phyloP scores from a whole-genome alignment of 352 stramenopile genomes.

The Globisporangium polare region DNA sequence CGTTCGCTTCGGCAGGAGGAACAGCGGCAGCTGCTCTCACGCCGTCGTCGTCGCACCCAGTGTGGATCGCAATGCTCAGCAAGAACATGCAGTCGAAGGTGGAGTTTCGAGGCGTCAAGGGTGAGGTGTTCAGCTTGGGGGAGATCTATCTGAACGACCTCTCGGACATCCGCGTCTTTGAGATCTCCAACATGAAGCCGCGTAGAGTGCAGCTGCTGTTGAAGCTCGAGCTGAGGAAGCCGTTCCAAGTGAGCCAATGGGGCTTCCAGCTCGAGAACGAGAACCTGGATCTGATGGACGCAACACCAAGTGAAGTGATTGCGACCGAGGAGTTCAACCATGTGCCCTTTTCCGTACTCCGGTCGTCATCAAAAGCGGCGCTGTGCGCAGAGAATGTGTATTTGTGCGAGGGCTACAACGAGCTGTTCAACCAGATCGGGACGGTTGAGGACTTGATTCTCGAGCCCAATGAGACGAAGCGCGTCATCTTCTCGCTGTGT shows the following conservation, averaged over 20 bases:
- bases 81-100: slow-evolving; percentile 52
- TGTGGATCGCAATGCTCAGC: slow-evolving; percentile 55
- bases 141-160: slow-evolving; percentile 88
- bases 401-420: slow-evolving; percentile 84
- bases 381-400: slow-evolving; percentile 79
- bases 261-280: slow-evolving; percentile 89
- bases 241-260: slow-evolving; percentile 70
- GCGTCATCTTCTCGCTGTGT: slow-evolving; percentile 72
- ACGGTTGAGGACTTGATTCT: slow-evolving; percentile 59
- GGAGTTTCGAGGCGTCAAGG: slow-evolving; percentile 45
- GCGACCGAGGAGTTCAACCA: slow-evolving; percentile 70
- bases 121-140: slow-evolving; percentile 59
- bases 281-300: slow-evolving; percentile 64
- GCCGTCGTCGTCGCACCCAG: slow-evolving; percentile 25
- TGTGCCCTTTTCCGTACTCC: slow-evolving; percentile 64
- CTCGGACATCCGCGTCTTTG: slow-evolving; percentile 79
- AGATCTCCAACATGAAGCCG: slow-evolving; percentile 64
- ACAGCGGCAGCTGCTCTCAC: slow-evolving; percentile 4
- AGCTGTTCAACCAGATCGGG: slow-evolving; percentile 87
- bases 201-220: slow-evolving; percentile 56
- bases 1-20: background rate
- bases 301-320: slow-evolving; percentile 22
- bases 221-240: slow-evolving; percentile 72
- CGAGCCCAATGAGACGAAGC: slow-evolving; percentile 62
- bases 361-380: slow-evolving; percentile 59